Conservation (phyloP, 1,284 basidiomycete species). For the Naganishia albida region DNA sequence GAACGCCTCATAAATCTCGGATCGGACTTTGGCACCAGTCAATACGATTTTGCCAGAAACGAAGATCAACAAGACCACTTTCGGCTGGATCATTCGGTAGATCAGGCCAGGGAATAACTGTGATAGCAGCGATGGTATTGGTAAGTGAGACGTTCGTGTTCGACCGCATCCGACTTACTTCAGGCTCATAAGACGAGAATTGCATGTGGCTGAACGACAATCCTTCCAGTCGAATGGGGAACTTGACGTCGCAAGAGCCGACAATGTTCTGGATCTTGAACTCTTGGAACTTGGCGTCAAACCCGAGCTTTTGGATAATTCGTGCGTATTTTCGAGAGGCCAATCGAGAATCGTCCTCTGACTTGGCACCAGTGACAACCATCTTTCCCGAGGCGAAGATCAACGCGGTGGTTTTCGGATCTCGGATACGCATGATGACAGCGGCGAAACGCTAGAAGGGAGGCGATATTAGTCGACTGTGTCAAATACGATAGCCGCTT, state of each 20-base stretch:
- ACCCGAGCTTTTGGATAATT: constrained; percentile 99
- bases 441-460: constrained; percentile 94
- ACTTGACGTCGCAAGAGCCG: constrained; percentile 97
- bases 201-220: constrained; percentile 97
- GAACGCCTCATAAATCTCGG: constrained; percentile 99
- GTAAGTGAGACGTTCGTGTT: not conserved
- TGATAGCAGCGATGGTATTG: not conserved
- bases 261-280: constrained; percentile 99
- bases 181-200: constrained; percentile 97
- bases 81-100: constrained; percentile 99
- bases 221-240: constrained; percentile 97
- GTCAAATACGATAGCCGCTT: not conserved
- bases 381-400: constrained; percentile 99
- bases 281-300: constrained; percentile 98
- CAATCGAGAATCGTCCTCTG: constrained; percentile 94
- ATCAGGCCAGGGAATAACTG: constrained; percentile 98
- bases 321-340: constrained; percentile 98
- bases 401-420: constrained; percentile 98
- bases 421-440: constrained; percentile 99
- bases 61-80: constrained; percentile 97
- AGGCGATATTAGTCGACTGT: constrained; percentile 32
- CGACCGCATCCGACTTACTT: constrained; percentile 60
- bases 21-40: constrained; percentile 98
- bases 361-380: constrained; percentile 99
- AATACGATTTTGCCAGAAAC: constrained; percentile 99